Conservation (phyloP, 371 early-diverging fungal genomes). For the Mucor piriformis region DNA sequence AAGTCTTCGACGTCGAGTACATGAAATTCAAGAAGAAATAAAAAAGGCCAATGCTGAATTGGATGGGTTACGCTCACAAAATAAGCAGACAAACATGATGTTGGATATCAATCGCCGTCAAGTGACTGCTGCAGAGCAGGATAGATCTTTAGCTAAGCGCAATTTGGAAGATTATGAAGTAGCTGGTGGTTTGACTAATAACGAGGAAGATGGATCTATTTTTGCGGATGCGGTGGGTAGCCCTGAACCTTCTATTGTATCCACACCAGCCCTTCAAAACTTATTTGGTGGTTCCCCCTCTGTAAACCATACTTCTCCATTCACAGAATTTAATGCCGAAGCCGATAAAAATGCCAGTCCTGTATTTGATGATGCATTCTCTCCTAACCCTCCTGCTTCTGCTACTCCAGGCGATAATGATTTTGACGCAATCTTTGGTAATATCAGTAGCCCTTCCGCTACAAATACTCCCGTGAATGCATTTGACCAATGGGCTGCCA, state of each 20-base stretch:
- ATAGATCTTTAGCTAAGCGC: slow-evolving; percentile 42
- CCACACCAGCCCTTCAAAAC: slow-evolving; percentile 24
- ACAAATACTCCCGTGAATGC: slow-evolving; percentile 10
- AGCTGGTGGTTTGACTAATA: slow-evolving; percentile 25
- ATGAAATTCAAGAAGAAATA: slow-evolving; percentile 48
- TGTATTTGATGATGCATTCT: slow-evolving; percentile 6
- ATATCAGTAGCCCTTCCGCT: slow-evolving; percentile 7
- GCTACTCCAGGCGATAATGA: slow-evolving; percentile 16
- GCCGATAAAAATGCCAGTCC: not conserved
- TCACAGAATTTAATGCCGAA: slow-evolving; percentile 3
- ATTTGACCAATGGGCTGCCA: slow-evolving; percentile 33
- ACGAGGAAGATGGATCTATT: slow-evolving; percentile 1
- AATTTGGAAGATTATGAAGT: slow-evolving; percentile 42
- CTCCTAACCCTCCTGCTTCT: slow-evolving; percentile 1
- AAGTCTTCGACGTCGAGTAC: slow-evolving; percentile 31
- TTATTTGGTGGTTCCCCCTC: slow-evolving; percentile 14
- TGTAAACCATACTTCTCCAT: slow-evolving; percentile 12
- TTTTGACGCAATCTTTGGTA: slow-evolving; percentile 54
- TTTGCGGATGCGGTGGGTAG: slow-evolving; percentile 1
- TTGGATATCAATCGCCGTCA: slow-evolving; percentile 52
- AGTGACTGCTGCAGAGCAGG: slow-evolving; percentile 54
- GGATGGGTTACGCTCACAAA: slow-evolving; percentile 35
- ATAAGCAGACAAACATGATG: slow-evolving; percentile 52
- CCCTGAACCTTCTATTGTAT: slow-evolving; percentile 10
- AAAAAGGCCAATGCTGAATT: slow-evolving; percentile 24